A percentile compares a stretch with the other conserved stretches of the same genome.
These are phyloP conservation scores for Exophiala alcalophila DNA, from an alignment of 2,329 filamentous ascomycete genomes.

Conservation along the genomic window DNA sequence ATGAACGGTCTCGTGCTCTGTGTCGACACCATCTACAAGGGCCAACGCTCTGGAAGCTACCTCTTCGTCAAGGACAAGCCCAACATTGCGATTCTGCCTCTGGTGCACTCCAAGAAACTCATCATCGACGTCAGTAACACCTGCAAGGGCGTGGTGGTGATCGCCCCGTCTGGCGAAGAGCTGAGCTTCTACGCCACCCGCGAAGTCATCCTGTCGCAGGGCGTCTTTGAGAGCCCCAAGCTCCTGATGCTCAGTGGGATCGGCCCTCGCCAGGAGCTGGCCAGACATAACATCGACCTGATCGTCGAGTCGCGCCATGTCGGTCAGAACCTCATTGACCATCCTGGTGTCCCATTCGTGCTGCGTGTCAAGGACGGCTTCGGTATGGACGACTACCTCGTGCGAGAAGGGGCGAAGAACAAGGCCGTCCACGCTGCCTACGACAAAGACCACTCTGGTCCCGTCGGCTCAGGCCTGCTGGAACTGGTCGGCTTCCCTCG, in stretches of 20 bases:
- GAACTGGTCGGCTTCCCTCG: constrained; percentile 57
- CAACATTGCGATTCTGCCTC: constrained; percentile 54
- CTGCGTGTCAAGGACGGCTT: constrained; percentile 44
- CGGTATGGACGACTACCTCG: constrained; percentile 38
- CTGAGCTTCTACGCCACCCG: constrained; percentile 47
- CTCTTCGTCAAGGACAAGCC: constrained; percentile 52
- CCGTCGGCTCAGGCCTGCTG: constrained; percentile 42
- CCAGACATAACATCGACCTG: constrained; percentile 51
- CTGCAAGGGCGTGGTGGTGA: constrained; percentile 49
- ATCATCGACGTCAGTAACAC: constrained; percentile 49
- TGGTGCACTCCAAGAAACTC: constrained; percentile 52
- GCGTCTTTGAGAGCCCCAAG: constrained; percentile 63
- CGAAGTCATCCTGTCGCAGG: constrained; percentile 51
- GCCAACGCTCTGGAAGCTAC: constrained; percentile 54
- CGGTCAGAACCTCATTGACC: constrained; percentile 63
- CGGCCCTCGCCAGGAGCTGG: constrained; percentile 54
- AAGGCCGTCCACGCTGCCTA: constrained; percentile 37
- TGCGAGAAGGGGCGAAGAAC: constrained; percentile 37
- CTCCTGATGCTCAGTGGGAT: constrained; percentile 63
- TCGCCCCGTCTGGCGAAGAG: constrained; percentile 42
- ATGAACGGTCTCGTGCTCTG: constrained; percentile 55
- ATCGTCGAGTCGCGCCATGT: constrained; percentile 59
- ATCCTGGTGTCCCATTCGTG: constrained; percentile 40
- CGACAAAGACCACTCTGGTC: constrained; percentile 42
- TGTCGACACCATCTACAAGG: constrained; percentile 57